Evolutionary conservation across 192 early-diverging fungal genomes (phyloP).

Genomic region (Chytriomyces sp.): DNA sequence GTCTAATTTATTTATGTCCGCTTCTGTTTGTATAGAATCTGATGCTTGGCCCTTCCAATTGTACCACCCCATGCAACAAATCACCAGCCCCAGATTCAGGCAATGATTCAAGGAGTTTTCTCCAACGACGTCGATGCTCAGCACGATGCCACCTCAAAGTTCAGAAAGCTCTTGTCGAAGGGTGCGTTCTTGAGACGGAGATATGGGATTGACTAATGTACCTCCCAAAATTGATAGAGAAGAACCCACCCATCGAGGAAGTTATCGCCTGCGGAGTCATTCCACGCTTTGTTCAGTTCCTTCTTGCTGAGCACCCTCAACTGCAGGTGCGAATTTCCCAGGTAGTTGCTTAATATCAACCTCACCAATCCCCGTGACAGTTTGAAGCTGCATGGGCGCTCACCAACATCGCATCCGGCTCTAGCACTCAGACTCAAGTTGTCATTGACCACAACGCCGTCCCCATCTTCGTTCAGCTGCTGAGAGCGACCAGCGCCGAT

Average conservation of each 20-base stretch:
- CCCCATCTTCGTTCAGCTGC: slow-evolving; percentile 86
- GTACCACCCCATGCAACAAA: no score
- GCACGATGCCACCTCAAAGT: slow-evolving; percentile 78
- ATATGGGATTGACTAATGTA: not conserved
- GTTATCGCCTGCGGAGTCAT: slow-evolving; percentile 93
- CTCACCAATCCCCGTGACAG: slow-evolving; percentile 46
- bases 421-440: slow-evolving; percentile 89
- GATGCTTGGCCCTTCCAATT: slow-evolving; percentile 47
- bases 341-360: not conserved
- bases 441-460: slow-evolving; percentile 93
- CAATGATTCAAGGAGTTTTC: slow-evolving; percentile 79
- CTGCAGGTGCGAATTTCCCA: slow-evolving; percentile 69
- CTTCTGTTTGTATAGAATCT: not conserved
- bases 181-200: slow-evolving; percentile 28
- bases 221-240: slow-evolving; percentile 59
- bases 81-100: slow-evolving; percentile 75
- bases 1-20: not conserved
- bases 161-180: slow-evolving; percentile 91
- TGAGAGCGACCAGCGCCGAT: slow-evolving; percentile 79
- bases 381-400: slow-evolving; percentile 99
- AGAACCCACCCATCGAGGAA: slow-evolving; percentile 95
- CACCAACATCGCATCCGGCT: slow-evolving; percentile 98
- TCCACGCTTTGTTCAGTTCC: slow-evolving; percentile 92
- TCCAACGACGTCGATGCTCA: slow-evolving; percentile 79
- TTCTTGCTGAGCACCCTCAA: slow-evolving; percentile 77